Base-by-base conservation (phyloP, 2,329 filamentous ascomycete genomes). In the Shiraia bambusicola region DNA sequence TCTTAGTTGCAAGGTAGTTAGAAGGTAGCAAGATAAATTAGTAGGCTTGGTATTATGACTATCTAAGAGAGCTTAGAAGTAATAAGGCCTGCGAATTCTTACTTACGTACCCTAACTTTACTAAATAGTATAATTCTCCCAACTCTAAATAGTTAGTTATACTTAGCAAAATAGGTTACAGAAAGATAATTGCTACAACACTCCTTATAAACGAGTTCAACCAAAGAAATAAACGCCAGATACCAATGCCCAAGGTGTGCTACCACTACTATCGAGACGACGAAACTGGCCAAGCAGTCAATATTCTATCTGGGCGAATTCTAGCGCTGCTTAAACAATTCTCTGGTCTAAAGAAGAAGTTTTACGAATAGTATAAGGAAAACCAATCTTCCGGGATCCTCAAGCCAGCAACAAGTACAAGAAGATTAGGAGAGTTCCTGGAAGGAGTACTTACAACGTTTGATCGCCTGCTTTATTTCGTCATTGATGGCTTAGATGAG, bases 241-340 rank as follows among this genome's bases (percentile, higher is more conserved):
- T 47, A 36, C 44, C 44, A 25, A 34, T 31, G 36, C 35, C 39
- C 13, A 47, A 43, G 36, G 30, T 47, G 16, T 47, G 40, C 40
- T 47, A 43, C 31, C 40, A 47, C 36, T 47, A 47, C 19, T 47
- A 36, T 28, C 44, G 40, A 28, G 32, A 47, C 36, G 44, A 47
- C 16, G 40, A 47, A 22, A 40, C 40, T 16, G 40, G 44, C 25
- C 35, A 42, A 30, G 44, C 40, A 29, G 31, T 40, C 32, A 13
- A 40, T 13, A 37, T 47, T 15, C 31, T 43, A 3, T 43, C 40
- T 25, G 15, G 6, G 33, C 28, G 42, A 28, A 37, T 47, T 22
- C 28, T 43, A 12, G n/a, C 40, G 24, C 44, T 47, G 1, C 39
- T 47, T 22, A 31, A 47, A 33, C 40, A 47, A 32, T 40, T 47